Evolutionary conservation across 306 rosid species (phyloP), one percentile per base, ranked within the genome.

Genomic region (Pyrus bretschneideri): DNA sequence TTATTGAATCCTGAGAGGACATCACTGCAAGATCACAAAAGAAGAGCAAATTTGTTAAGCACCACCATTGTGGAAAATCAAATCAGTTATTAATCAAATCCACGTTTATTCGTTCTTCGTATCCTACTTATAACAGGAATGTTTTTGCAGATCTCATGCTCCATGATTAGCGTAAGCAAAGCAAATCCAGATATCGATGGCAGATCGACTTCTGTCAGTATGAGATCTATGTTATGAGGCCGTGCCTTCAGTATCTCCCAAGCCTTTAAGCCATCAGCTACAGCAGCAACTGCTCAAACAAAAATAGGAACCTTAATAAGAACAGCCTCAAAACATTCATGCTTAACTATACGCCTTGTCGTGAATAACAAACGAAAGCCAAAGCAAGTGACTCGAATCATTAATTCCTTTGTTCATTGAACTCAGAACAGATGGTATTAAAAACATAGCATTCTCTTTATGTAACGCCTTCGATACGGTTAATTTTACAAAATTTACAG

Each of bases 41-140:
- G 5, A 72, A 78, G 74, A 38, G 51, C 30, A 49, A 57, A 58
- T 69, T 49, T 1, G 66, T 17, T 46, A 45, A 25, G 67, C 45
- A 45, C 66, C 19, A 61, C 35, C 40, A 80, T 2, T 11, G n/a
- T 31, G 31, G 19, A 71, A 33, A 78, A 67, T 40, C 33, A 66
- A 60, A 49, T 65, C 19, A 29, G 38, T 13, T 42, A 30, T 5
- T 70, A 19, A 55, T 21, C 74, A 69, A 58, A 69, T 74, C 57
- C 70, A 70, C 12, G 76, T 76, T 72, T 49, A 55, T 60, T 45
- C 61, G 27, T 79, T 33, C 49, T 17, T 11, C 38, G 6, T 31
- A 72, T 52, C 91, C 40, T 96, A 96, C 99, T 96, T 91, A 96
- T 92, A 70, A 96, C 96, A 76, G 98, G 99, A 76, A 96, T 93